Evolutionary conservation across 257 asterid species (phyloP).

Genomic region (Solanum stenotomum): DNA sequence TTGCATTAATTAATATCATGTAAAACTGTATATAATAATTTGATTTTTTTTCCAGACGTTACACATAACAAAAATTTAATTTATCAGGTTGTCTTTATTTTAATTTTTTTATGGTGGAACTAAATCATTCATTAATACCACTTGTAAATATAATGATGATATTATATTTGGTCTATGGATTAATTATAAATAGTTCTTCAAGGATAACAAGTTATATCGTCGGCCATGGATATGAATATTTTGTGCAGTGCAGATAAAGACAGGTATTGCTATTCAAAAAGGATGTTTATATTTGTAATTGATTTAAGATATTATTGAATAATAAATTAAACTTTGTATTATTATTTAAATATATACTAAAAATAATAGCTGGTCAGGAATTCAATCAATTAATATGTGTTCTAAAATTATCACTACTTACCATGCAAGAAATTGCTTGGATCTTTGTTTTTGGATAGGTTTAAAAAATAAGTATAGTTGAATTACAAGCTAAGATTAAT

Average conservation of each 20-base stretch:
- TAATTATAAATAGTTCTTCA: not conserved
- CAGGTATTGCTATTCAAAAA: not conserved
- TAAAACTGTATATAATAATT: not conserved
- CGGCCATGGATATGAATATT: not conserved
- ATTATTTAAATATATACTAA: not conserved
- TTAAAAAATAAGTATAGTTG: not conserved
- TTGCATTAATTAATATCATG: not conserved
- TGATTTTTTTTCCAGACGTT: not conserved
- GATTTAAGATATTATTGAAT: not conserved
- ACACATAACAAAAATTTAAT: not conserved
- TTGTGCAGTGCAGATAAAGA: not conserved
- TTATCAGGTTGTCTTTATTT: not conserved
- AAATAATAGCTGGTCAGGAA: not conserved
- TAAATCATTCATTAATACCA: not conserved
- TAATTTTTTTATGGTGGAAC: not conserved
- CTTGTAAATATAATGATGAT: not conserved
- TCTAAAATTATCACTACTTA: not conserved
- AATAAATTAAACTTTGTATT: not conserved
- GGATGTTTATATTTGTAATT: not conserved
- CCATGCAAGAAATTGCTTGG: not conserved
- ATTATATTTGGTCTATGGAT: not conserved
- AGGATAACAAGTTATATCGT: not conserved
- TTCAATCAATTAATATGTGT: not conserved
- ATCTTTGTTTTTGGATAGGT: not conserved
- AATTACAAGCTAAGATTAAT: not conserved